Percentiles rank a stretch among this genome's conserved stretches.
These are phyloP conservation scores for Citropsis articulata DNA, from an alignment of 345 rosid genomes.

Conservation along the genomic window DNA sequence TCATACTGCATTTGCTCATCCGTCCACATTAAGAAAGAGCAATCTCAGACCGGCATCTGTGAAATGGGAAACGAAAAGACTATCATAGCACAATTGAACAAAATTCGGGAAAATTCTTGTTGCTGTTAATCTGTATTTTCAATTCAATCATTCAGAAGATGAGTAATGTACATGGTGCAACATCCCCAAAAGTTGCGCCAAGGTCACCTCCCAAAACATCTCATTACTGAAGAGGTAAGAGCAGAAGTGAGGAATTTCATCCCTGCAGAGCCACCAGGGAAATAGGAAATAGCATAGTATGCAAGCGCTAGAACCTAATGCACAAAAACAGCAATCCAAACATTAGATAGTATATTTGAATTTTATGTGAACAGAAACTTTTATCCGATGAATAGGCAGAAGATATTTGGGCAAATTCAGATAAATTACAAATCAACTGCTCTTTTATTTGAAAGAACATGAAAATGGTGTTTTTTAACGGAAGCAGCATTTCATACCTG, in stretches of 20 bases:
- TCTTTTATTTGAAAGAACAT: neutral
- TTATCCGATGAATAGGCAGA: neutral
- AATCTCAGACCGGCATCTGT: neutral
- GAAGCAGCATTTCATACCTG: conserved; percentile 51
- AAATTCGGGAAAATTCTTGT: neutral
- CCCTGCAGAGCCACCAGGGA: conserved; percentile 72
- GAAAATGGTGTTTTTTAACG: neutral
- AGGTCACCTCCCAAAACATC: conserved; percentile 58
- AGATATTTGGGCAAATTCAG: neutral
- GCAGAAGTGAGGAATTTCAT: conserved; percentile 54
- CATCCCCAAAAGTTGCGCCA: neutral
- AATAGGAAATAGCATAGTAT: conserved; percentile 73
- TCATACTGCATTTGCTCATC: neutral
- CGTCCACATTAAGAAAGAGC: neutral
- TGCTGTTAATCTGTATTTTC: neutral
- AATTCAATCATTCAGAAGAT: neutral
- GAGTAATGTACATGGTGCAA: conserved; percentile 8
- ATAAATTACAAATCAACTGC: neutral
- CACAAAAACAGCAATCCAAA: conserved; percentile 5
- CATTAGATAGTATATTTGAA: neutral
- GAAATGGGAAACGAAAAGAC: neutral
- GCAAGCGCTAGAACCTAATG: conserved; percentile 55
- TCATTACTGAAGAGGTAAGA: conserved; percentile 51
- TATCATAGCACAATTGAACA: neutral
- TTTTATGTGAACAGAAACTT: neutral